A percentile compares a stretch with the other conserved stretches of the same genome.
Evolutionary conservation across 2,329 filamentous ascomycete genomes (phyloP).

Genomic region (Colletotrichum tropicicola): DNA sequence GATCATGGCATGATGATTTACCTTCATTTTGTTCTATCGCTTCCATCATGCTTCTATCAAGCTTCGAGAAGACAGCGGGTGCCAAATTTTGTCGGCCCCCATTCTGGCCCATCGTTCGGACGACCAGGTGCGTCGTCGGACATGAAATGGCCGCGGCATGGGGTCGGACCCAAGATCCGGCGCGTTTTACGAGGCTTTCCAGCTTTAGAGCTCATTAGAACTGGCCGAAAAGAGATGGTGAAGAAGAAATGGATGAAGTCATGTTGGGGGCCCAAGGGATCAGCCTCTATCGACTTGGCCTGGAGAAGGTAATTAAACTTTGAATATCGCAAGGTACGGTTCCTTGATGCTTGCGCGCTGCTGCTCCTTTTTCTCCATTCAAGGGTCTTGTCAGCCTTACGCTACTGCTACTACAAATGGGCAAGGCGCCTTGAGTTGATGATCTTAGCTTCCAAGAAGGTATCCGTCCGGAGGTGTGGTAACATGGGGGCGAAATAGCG

Average conservation of each 20-base stretch:
- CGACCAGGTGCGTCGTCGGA: neutral
- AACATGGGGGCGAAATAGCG: constrained; percentile 14
- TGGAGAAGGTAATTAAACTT: constrained; percentile 14
- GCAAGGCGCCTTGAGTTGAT: constrained; percentile 13
- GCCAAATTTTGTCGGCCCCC: neutral
- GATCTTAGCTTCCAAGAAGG: constrained; percentile 1
- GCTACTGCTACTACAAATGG: constrained; percentile 19
- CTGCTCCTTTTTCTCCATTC: constrained; percentile 1
- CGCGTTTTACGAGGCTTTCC: neutral
- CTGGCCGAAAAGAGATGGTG: neutral
- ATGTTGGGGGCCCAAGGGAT: neutral
- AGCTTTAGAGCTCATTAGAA: constrained; percentile 7
- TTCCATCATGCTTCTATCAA: constrained; percentile 16
- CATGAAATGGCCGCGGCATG: neutral
- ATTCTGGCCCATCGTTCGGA: constrained; percentile 6
- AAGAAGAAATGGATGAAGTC: constrained; percentile 1
- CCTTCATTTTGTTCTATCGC: constrained; percentile 15
- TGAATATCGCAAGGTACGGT: neutral
- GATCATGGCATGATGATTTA: constrained; percentile 5
- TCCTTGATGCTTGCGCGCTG: neutral
- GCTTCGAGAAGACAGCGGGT: constrained; percentile 15
- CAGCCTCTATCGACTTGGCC: neutral
- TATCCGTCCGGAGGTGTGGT: constrained; percentile 19
- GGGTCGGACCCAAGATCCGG: neutral
- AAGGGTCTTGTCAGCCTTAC: constrained; percentile 25